A percentile compares a stretch with the other conserved stretches of the same genome.
Evolutionary conservation across 2,329 filamentous ascomycete genomes (phyloP).

Genomic region (Rhynchosporium secalis): DNA sequence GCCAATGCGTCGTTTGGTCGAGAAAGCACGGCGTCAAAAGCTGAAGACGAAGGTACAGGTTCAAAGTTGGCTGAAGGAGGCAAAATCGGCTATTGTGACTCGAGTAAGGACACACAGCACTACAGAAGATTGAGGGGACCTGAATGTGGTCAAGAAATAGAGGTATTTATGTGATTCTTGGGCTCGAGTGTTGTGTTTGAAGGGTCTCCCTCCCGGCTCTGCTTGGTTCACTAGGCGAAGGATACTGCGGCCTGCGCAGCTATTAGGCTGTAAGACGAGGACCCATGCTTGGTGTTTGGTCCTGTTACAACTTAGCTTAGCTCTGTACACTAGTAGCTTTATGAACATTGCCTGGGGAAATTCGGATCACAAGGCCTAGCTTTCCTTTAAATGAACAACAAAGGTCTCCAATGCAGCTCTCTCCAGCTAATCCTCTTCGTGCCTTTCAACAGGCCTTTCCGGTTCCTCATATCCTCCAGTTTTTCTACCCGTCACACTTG

Average conservation of each 20-base stretch:
- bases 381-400: neutral
- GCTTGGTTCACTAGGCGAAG: constrained; percentile 5
- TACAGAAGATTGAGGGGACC: constrained; percentile 4
- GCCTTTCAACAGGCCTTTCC: too few relatives aligned
- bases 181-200: neutral
- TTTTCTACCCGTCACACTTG: too few relatives aligned
- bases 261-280: constrained; percentile 7
- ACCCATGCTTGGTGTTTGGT: constrained; percentile 1
- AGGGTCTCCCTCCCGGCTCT: neutral
- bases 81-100: constrained; percentile 31
- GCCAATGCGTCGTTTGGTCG: constrained; percentile 22
- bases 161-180: neutral
- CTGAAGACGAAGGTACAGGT: constrained; percentile 31
- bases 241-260: constrained; percentile 11
- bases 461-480: too few relatives aligned
- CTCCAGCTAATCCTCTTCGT: neutral
- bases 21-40: constrained; percentile 27
- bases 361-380: neutral
- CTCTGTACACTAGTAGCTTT: constrained; percentile 1
- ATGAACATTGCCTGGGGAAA: neutral
- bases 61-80: constrained; percentile 35
- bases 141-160: neutral
- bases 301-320: neutral
- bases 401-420: neutral
- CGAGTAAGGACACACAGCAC: constrained; percentile 30